Base-by-base conservation (phyloP, 192 early-diverging fungal species). In the Irineochytrium annulatum region DNA sequence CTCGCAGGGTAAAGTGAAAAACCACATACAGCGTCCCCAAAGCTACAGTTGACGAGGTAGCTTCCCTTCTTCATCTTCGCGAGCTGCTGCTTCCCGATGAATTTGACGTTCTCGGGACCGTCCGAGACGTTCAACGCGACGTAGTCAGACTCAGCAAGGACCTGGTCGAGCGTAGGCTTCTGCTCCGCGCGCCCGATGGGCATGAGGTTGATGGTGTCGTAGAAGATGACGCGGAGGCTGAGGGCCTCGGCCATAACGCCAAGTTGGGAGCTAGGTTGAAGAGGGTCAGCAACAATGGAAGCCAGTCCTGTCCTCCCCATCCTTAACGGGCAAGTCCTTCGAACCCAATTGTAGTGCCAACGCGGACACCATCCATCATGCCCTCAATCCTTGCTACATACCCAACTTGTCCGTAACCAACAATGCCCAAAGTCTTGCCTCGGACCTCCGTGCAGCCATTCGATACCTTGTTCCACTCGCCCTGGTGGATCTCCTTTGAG, bases 401-500 rank as follows among this genome's bases (percentile, higher is more conserved):
- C 8, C 37, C n/a, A 28, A 71, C 59, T 26, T 79, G 74, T 6
- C 77, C 77, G 55, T 79, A 79, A 16, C 77, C 77, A 46, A 79
- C 68, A 39, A 79, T 72, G 29, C 77, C 77, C n/a, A 79, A 56
- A n/a, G 68, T 77, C 60, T 77, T 76, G 8, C 76, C 75, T 28
- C 73, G 63, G 26, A 79, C 72, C 51, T 79, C 77, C 22, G 60
- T 57, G 67, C 77, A 79, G 52, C 75, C 63, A 8, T 46, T 60
- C n/a, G 73, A 71, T 4, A 63, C 60, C 31, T 79, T 79, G 68
- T 79, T 78, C 77, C 77, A 79, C 41, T 77, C 71, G 3, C 68
- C 65, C 2, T 39, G 32, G 65, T 79, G 77, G 55, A 79, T 78
- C 58, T 79, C 77, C 3, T 53, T 30, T 22, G 56, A 61, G 24